Base-by-base conservation (phyloP, 495 filamentous ascomycete genomes). In the Xylaria grammica region DNA sequence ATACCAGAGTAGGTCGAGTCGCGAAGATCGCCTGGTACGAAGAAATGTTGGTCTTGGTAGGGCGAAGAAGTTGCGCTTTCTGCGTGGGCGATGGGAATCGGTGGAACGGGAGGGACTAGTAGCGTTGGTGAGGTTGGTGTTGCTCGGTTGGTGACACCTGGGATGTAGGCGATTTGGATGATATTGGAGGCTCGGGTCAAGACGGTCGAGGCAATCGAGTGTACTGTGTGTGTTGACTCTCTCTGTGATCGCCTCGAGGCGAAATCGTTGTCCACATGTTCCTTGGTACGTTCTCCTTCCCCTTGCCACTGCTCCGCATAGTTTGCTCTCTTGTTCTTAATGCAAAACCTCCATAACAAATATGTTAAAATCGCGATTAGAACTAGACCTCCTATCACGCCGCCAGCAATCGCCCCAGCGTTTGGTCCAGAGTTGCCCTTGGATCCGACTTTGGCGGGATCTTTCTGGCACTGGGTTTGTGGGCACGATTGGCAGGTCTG, bases 131-230 rank as follows among this genome's bases (percentile, higher is more conserved):
- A 93, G 30, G 90, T 86, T 10, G 91, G 90, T 1, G 90, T 87
- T 4, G 93, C 93, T 50, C 95, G 86, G 78, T 97, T 97, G 60
- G 93, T 98, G 72, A 98, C 94, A 49, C 95, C 95, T 52, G 95
- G 95, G 67, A 99, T 97, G 75, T 97, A 99, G 48, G 96, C 95
- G 75, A 99, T 99, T 78, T 98, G 95, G 65, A 99, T 99, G 73
- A 99, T 92, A 79, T 99, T 98, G 63, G 94, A 97, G 48, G 95
- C 95, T 50, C 95, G 89, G 6, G 95, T 98, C 59, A 97, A 87
- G 58, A 97, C 92, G 53, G 94, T 97, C 10, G 94, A 97, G 17
- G 96, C 95, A 70, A 98, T 92, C 40, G 94, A 97, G 65, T 88
- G 85, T 58, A 92, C 90, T 4, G 94, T 97, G 69, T 96, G 92